A percentile compares a stretch with the other conserved stretches of the same genome.
Conservation (phyloP, 495 filamentous ascomycete genomes). For the Penicillium cosmopolitanum region DNA sequence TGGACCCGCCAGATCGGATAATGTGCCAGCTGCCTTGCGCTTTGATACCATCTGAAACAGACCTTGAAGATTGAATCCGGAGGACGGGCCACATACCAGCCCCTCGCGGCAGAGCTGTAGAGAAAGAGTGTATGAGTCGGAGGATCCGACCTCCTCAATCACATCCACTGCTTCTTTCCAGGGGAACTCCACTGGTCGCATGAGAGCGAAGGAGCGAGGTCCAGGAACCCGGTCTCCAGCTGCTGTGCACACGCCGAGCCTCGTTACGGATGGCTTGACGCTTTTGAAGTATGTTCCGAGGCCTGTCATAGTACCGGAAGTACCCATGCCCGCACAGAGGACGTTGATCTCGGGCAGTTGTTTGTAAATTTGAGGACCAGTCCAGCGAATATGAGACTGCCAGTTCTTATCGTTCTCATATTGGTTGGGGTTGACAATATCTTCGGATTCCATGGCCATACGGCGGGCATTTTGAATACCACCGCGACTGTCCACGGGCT, state of each 20-base stretch:
- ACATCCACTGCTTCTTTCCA: constrained; percentile 58
- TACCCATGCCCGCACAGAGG: constrained; percentile 62
- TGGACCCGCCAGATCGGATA: constrained; percentile 47
- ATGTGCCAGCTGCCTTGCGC: constrained; percentile 46
- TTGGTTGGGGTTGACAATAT: constrained; percentile 58
- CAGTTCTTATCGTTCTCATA: constrained; percentile 65
- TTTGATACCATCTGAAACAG: constrained; percentile 55
- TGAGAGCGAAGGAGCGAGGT: constrained; percentile 54
- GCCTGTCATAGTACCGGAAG: constrained; percentile 57
- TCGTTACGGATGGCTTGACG: constrained; percentile 53
- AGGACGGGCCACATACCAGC: constrained; percentile 62
- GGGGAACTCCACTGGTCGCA: constrained; percentile 58
- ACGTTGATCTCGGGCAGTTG: constrained; percentile 63
- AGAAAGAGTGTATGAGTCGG: constrained; percentile 56
- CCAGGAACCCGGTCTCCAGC: constrained; percentile 61
- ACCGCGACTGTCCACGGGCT: constrained; percentile 56
- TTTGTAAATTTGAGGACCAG: constrained; percentile 59
- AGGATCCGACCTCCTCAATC: constrained; percentile 57
- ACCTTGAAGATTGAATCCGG: constrained; percentile 60
- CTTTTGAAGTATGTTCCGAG: constrained; percentile 57
- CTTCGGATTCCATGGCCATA: constrained; percentile 41
- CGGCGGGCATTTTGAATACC: constrained; percentile 52
- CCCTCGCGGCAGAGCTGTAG: constrained; percentile 59
- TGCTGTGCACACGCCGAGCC: constrained; percentile 58
- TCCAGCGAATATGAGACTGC: constrained; percentile 63